Conservation (phyloP, 1,284 basidiomycete genomes). For the Tilletia indica region DNA sequence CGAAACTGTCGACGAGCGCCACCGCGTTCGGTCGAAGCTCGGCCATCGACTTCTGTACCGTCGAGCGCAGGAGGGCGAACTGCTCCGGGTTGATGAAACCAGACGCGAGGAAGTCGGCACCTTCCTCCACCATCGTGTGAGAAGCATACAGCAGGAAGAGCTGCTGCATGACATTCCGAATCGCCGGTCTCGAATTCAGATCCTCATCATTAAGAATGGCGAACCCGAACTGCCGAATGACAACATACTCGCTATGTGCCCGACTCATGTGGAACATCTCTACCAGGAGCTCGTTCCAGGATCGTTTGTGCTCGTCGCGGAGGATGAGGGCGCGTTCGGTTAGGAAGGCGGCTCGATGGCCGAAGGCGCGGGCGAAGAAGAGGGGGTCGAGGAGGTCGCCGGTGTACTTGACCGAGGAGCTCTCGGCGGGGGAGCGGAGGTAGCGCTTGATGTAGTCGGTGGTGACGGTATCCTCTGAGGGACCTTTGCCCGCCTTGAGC, state of each 20-base stretch:
- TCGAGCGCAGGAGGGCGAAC: conserved; percentile 51
- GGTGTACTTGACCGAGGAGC: conserved; percentile 37
- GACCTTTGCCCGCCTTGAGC: conserved; percentile 37
- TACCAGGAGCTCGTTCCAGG: conserved; percentile 56
- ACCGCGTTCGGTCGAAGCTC: conserved; percentile 55
- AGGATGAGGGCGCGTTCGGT: conserved; percentile 55
- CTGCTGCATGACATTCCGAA: conserved; percentile 55
- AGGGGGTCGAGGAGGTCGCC: conserved; percentile 50
- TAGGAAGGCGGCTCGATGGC: conserved; percentile 57
- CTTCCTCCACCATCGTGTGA: conserved; percentile 49
- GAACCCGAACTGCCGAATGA: conserved; percentile 57
- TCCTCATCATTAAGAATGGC: conserved; percentile 56
- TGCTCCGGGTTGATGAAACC: conserved; percentile 56
- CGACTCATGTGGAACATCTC: conserved; percentile 56
- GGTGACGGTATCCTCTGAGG: conserved; percentile 47
- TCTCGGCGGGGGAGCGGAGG: conserved; percentile 49
- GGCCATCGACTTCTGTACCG: conserved; percentile 54
- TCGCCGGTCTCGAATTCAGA: conserved; percentile 54
- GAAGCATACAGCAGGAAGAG: conserved; percentile 42
- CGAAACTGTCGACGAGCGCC: conserved; percentile 51
- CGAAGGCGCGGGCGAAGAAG: conserved; percentile 56
- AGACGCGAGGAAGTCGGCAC: conserved; percentile 56
- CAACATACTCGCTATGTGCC: conserved; percentile 37
- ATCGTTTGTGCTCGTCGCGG: conserved; percentile 54
- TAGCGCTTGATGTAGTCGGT: conserved; percentile 56